Evolutionary conservation across 805 yeast genomes (phyloP).

Genomic region (Candida patagonica): DNA sequence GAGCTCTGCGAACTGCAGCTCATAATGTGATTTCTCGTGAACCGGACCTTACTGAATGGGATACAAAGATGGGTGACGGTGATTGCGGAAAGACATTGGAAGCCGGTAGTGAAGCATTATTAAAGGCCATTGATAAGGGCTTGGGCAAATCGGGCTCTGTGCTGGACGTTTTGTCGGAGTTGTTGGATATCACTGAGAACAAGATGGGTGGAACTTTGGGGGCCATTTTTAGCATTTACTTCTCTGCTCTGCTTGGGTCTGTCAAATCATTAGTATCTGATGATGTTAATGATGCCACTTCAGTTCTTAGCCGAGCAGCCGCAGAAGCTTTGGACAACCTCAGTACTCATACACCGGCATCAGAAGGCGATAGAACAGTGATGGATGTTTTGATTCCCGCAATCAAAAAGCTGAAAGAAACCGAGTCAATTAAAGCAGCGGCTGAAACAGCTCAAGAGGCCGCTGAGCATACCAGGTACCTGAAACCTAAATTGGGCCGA

Average conservation of each 20-base stretch:
- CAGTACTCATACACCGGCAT: too few relatives aligned
- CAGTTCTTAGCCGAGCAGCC: too few relatives aligned
- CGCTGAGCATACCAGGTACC: too few relatives aligned
- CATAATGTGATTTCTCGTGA: constrained; percentile 45
- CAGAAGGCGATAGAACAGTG: too few relatives aligned
- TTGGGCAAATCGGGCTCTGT: constrained; percentile 23
- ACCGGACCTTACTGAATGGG: constrained; percentile 74
- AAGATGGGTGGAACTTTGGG: constrained; percentile 96
- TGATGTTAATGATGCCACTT: too few relatives aligned
- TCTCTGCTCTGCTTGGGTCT: constrained; percentile 56
- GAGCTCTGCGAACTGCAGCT: constrained; percentile 20
- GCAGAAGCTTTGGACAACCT: too few relatives aligned
- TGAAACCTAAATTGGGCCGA: too few relatives aligned
- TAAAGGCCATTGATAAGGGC: constrained; percentile 39
- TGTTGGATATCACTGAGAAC: constrained; percentile 74
- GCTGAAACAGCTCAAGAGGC: too few relatives aligned
- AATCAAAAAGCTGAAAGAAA: too few relatives aligned
- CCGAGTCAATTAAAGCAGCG: too few relatives aligned
- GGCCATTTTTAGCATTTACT: constrained; percentile 75
- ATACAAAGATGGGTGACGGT: constrained; percentile 88
- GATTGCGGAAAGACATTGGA: constrained; percentile 90
- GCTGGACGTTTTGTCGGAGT: constrained; percentile 46
- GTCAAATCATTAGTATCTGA: too few relatives aligned
- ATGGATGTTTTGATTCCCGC: too few relatives aligned
- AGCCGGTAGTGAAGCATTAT: constrained; percentile 64